Evolutionary conservation across 1,284 basidiomycete species (phyloP).

Genomic region (Chondrostereum purpureum): DNA sequence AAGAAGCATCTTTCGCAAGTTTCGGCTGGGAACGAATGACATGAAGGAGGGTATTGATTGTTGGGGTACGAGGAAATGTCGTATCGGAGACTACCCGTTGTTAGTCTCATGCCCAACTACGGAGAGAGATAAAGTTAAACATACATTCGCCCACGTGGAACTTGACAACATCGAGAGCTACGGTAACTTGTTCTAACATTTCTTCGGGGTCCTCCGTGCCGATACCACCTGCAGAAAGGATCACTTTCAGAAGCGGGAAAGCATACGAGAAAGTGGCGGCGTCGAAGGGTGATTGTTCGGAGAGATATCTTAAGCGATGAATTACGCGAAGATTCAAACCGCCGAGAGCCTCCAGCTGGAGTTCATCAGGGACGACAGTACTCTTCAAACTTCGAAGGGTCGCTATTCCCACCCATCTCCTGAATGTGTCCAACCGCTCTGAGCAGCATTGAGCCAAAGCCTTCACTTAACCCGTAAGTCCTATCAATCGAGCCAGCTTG

Average conservation of each 20-base stretch:
- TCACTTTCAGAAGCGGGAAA: slow-evolving; percentile 70
- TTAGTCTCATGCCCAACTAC: too few relatives aligned
- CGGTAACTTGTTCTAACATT: slow-evolving; percentile 80
- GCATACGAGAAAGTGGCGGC: slow-evolving; percentile 80
- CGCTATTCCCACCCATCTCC: slow-evolving; percentile 74
- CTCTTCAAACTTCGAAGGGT: slow-evolving; percentile 69
- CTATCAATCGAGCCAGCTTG: too few relatives aligned
- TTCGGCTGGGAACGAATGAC: slow-evolving; percentile 77
- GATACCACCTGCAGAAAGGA: slow-evolving; percentile 70
- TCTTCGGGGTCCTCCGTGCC: slow-evolving; percentile 70
- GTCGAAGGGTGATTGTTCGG: slow-evolving; percentile 82
- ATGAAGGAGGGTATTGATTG: slow-evolving; percentile 70
- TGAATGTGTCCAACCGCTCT: slow-evolving; percentile 61
- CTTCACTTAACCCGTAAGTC: too few relatives aligned
- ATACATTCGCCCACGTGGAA: slow-evolving; percentile 84
- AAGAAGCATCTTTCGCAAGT: slow-evolving; percentile 82
- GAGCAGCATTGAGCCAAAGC: slow-evolving; percentile 61
- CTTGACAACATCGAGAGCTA: slow-evolving; percentile 80
- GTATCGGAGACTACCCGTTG: slow-evolving; percentile 60
- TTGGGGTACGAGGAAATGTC: slow-evolving; percentile 67
- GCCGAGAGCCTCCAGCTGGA: slow-evolving; percentile 65
- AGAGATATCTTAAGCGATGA: slow-evolving; percentile 78
- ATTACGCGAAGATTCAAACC: slow-evolving; percentile 84
- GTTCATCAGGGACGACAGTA: slow-evolving; percentile 64
- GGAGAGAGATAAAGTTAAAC: too few relatives aligned